Evolutionary conservation across 2,329 filamentous ascomycete species (phyloP), one percentile per base, ranked within the genome.

Genomic region (Aspergillus jensenii): DNA sequence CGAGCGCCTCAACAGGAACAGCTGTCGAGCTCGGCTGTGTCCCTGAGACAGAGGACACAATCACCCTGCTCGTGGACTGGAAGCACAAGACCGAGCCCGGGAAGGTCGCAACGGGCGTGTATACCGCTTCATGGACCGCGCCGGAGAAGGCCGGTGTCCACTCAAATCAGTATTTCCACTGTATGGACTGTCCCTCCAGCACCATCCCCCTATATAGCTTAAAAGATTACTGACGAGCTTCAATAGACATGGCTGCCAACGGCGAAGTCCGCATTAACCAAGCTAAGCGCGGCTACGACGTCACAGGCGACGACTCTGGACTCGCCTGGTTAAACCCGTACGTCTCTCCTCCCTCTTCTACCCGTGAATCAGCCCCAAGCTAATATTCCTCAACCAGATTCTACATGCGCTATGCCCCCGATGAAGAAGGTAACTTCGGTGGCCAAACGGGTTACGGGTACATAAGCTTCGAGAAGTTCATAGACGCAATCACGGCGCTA

Each of bases 141-240:
- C 93, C 93, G 12, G 90, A 96, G 73, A 90, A 88, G 69, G 93
- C 93, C 0, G 93, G 93, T 50, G 92, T 97, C n/a, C 93, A 97
- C 78, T 93, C 89, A 2, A 96, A 96, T 75, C 93, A 97, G 79
- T 95, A 96, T 78, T 97, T 97, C 81, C 93, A 97, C 78, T 96
- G 76, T 79, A 70, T 31, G 74, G 66, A 27, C 43, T 21, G 25
- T 40, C 8, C 11, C 35, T 27, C 41, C 27, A 43, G 2, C n/a
- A 35, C 45, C 11, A 46, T 14, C 50, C 45, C 25, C 5, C 46
- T 4, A 25, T 31, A 33, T 15, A 27, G 37, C 3, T 2, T 45
- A 39, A 59, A 43, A 37, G 11, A 8, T 14, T 14, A 12, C 35
- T 37, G 25, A 56, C 19, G 19, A 19, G 11, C 6, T 19, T 49